Percentiles rank a stretch among this genome's conserved stretches.
Conservation (phyloP, 352 stramenopile genomes). For the Achlya hypogyna region DNA sequence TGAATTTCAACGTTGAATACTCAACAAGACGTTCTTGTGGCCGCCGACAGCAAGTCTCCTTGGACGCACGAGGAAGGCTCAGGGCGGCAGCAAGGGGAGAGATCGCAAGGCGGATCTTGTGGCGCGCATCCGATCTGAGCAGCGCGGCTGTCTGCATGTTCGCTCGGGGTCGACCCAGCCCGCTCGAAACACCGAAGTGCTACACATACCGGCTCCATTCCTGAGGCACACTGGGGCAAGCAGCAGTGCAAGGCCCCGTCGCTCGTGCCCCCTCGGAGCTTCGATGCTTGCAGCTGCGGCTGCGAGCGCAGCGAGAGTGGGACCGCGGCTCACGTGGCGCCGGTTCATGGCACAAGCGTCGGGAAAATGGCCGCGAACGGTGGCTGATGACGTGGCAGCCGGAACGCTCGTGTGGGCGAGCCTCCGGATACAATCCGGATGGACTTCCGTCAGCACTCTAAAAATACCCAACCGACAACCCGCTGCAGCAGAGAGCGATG, state of each 20-base stretch:
- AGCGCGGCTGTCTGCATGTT: too few species aligned
- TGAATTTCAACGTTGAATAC: constrained; percentile 12
- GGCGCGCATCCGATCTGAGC: too few species aligned
- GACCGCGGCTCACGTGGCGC: not conserved
- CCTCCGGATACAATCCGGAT: constrained; percentile 6
- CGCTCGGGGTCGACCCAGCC: too few species aligned
- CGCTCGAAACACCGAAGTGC: too few species aligned
- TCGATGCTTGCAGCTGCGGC: too few species aligned
- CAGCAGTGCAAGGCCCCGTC: too few species aligned
- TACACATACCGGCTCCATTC: too few species aligned
- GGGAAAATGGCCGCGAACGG: not conserved
- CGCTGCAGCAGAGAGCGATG: constrained; percentile 2
- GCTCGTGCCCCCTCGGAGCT: too few species aligned
- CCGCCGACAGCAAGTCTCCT: not conserved
- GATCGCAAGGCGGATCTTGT: not conserved
- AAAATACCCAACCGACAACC: constrained; percentile 11
- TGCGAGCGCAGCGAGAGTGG: too few species aligned
- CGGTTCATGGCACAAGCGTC: not conserved
- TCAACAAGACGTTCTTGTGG: constrained; percentile 4
- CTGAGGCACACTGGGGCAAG: too few species aligned
- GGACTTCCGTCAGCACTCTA: not conserved
- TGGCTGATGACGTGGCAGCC: not conserved
- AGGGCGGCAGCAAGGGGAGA: not conserved
- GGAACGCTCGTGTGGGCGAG: not conserved
- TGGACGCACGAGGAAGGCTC: not conserved